Evolutionary conservation across 225 moss, liverwort and hornwort species (phyloP), one percentile per base, ranked within the genome.

Genomic region (Pleurozium schreberi): DNA sequence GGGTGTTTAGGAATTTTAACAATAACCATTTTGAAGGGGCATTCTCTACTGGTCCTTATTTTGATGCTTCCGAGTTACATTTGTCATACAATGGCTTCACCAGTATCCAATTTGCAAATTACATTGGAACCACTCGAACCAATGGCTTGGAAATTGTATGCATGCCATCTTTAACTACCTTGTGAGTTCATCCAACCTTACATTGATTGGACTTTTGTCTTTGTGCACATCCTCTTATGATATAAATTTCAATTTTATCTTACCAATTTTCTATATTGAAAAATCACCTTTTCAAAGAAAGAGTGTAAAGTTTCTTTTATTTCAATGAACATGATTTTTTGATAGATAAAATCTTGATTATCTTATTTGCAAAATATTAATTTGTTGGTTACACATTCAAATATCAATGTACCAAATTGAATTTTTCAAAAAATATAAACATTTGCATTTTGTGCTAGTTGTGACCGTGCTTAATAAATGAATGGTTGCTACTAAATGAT

Each of bases 21-120:
- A 19, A 75, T 19, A 75, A 75, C 12, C 19, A 0, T 49, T 74
- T 74, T 19, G 10, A 12, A 9, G 75, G 75, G 19, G 20, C 33
- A 18, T 75, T 75, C 1, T 49, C 49, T 1, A 7, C 4, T 1
- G 47, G 31, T 18, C 11, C 18, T 5, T 47, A 18, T 74, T 74
- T 2, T 47, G 7, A 47, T 30, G 18, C 11, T 47, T 0, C 0
- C 0, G 0, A 0, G 0, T 11, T 74, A 18, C 10, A 28, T 45
- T 73, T 73, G 73, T 45, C 17, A 0, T 17, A 6, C 45, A 73
- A 73, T 45, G 28, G 30, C 74, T 74, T 71, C 6, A 43, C 16
- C 28, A 27, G 3, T 43, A 43, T 71, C 28, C 28, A 0, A 27
- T 17, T 71, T 71, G 3, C 27, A 43, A 27, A 43, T 3, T 71